Evolutionary conservation across 2,329 filamentous ascomycete genomes (phyloP).

Genomic region (Stemphylium lycopersici): DNA sequence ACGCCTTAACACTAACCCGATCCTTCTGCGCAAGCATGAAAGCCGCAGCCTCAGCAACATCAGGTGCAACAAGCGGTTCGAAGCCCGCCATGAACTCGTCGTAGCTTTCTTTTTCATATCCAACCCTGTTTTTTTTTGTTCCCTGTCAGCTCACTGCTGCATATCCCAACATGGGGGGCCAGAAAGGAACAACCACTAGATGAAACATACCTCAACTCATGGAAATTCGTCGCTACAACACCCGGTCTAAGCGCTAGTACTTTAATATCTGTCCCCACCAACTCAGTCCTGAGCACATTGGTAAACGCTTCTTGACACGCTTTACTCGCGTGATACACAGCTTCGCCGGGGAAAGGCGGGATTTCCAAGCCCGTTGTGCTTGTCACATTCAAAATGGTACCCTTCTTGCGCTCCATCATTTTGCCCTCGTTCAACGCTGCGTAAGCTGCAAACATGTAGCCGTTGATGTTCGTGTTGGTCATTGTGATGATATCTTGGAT

Average conservation of each 20-base stretch:
- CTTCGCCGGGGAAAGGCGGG: constrained; percentile 57
- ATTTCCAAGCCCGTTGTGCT: constrained; percentile 56
- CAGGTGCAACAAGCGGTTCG: constrained; percentile 52
- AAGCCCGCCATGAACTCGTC: constrained; percentile 55
- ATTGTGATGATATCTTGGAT: constrained; percentile 54
- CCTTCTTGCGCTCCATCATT: constrained; percentile 49
- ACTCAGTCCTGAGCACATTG: constrained; percentile 57
- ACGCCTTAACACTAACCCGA: constrained; percentile 53
- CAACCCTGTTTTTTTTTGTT: no score
- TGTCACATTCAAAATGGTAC: constrained; percentile 57
- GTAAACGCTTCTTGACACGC: constrained; percentile 58
- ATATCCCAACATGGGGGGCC: background rate
- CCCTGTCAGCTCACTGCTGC: no score
- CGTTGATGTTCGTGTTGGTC: constrained; percentile 57
- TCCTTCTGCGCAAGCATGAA: constrained; percentile 53
- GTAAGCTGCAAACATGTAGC: constrained; percentile 56
- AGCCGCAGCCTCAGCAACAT: constrained; percentile 52
- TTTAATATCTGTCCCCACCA: constrained; percentile 55
- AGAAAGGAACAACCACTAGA: background rate
- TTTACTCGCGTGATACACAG: constrained; percentile 58
- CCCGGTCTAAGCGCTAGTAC: constrained; percentile 56
- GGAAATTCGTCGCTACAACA: constrained; percentile 58
- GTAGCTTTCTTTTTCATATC: constrained; percentile 52
- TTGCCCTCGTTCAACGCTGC: constrained; percentile 52
- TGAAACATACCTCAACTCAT: constrained; percentile 46